A percentile compares a stretch with the other conserved stretches of the same genome.
These are phyloP conservation scores for Yamadazyma spencermartinsiae DNA, from an alignment of 1,139 yeast genomes.

Conservation along the genomic window DNA sequence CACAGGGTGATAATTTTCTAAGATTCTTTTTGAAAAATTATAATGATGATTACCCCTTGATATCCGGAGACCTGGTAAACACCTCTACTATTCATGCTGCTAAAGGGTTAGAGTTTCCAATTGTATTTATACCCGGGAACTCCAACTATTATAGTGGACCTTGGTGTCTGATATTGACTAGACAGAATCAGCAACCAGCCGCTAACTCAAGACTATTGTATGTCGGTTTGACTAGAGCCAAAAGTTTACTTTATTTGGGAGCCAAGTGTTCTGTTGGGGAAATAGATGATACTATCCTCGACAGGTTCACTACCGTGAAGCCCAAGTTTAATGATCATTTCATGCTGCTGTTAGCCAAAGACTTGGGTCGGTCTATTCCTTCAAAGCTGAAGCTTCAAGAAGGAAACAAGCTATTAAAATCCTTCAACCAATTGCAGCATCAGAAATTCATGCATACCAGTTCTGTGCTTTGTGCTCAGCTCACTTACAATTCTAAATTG, in stretches of 20 bases:
- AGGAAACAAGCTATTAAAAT: conserved; percentile 14
- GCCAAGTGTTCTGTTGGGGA: conserved; percentile 12
- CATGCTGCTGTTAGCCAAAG: conserved; percentile 9
- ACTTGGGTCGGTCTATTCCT: conserved; percentile 12
- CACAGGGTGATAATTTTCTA: conserved; percentile 25
- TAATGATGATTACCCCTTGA: conserved; percentile 39
- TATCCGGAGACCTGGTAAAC: conserved; percentile 36
- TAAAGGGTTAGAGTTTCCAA: conserved; percentile 71
- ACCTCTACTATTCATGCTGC: conserved; percentile 70
- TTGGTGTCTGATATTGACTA: conserved; percentile 19
- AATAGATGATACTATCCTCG: conserved; percentile 8
- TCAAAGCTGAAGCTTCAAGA: conserved; percentile 7
- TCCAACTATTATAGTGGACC: conserved; percentile 15
- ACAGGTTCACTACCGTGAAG: conserved; percentile 14
- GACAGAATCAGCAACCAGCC: conserved; percentile 7
- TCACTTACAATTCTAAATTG: neutral
- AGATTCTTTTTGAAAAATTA: conserved; percentile 47
- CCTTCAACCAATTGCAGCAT: conserved; percentile 6
- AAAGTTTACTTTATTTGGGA: conserved; percentile 46
- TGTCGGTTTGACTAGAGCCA: conserved; percentile 69
- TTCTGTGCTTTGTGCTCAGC: neutral
- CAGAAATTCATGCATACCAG: neutral
- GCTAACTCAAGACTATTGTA: conserved; percentile 44
- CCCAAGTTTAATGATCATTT: conserved; percentile 15
- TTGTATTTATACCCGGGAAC: conserved; percentile 56